These are phyloP conservation scores for Akanthomyces uredinophilus DNA, from an alignment of 2,329 filamentous ascomycete species.

Conservation along the genomic window DNA sequence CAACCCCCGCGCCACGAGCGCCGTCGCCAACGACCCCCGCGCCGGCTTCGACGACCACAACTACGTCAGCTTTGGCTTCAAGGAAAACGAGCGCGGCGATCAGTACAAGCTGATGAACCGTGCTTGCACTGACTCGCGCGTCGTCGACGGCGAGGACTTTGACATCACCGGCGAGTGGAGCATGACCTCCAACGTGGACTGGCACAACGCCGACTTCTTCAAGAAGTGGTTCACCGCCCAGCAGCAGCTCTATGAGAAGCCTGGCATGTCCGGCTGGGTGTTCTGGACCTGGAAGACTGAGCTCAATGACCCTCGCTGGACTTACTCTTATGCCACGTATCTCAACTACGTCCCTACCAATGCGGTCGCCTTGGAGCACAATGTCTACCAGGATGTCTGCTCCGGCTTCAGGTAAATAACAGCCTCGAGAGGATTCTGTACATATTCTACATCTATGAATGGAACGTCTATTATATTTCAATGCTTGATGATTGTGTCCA, in stretches of 20 bases:
- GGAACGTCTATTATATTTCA: background rate
- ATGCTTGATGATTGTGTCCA: background rate
- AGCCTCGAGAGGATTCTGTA: background rate
- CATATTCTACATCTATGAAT: background rate
- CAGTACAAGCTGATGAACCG: conserved; percentile 21
- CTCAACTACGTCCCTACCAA: conserved; percentile 21
- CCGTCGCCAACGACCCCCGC: conserved; percentile 34
- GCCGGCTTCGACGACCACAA: conserved; percentile 53
- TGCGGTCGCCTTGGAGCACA: conserved; percentile 22
- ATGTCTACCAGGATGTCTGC: conserved; percentile 24
- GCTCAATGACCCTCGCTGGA: conserved; percentile 27
- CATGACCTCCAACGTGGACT: conserved; percentile 43
- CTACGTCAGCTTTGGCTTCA: conserved; percentile 30
- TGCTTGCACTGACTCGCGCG: conserved; percentile 42
- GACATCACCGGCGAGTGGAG: conserved; percentile 56
- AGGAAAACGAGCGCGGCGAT: conserved; percentile 15
- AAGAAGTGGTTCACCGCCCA: conserved; percentile 52
- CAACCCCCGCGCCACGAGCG: conserved; percentile 16
- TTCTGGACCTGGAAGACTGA: conserved; percentile 56
- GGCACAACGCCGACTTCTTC: conserved; percentile 44
- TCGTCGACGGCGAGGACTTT: conserved; percentile 27
- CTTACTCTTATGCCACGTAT: conserved; percentile 23
- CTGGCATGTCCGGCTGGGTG: conserved; percentile 44
- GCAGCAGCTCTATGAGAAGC: conserved; percentile 47
- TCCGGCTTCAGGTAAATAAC: conserved; percentile 10